phyloP scores from a whole-genome alignment of 2,329 filamentous ascomycete genomes.

The Torrubiella hemipterigena region DNA sequence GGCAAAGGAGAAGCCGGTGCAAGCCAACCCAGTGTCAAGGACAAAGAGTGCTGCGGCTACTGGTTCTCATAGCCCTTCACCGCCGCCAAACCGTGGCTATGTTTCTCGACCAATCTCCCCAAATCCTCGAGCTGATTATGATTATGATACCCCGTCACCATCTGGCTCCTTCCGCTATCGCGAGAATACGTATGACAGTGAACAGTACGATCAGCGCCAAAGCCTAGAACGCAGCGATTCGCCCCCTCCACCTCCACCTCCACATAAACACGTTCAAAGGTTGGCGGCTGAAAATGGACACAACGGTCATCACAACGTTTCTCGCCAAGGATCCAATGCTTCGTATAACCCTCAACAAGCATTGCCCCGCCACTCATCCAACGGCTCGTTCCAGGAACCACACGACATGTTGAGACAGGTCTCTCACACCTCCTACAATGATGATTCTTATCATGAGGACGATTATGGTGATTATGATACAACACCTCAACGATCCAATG shows the following conservation, averaged over 20 bases:
- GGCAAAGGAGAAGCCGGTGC: conserved; percentile 15
- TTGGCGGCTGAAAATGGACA: conserved; percentile 13
- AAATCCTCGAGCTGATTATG: no score
- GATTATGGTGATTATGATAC: conserved; percentile 19
- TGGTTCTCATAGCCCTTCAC: conserved; percentile 8
- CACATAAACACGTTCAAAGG: conserved; percentile 10
- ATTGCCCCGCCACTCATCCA: conserved; percentile 7
- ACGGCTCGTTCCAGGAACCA: conserved; percentile 2
- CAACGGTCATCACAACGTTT: conserved; percentile 12
- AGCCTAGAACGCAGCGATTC: no score
- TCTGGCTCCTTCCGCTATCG: conserved; percentile 14
- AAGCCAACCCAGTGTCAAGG: conserved; percentile 1
- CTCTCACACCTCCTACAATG: conserved; percentile 28
- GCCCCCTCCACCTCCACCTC: conserved; percentile 22
- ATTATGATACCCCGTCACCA: conserved; percentile 16
- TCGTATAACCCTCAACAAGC: conserved; percentile 18
- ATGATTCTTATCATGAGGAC: conserved; percentile 16
- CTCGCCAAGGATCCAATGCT: conserved; percentile 21
- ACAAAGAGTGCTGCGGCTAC: conserved; percentile 3
- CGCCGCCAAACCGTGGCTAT: conserved; percentile 13
- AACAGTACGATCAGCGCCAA: conserved; percentile 10
- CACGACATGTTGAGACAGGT: conserved; percentile 21
- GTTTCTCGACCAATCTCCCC: no score
- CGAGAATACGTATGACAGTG: conserved; percentile 24
- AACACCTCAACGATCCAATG: conserved; percentile 48